These are phyloP conservation scores for Schwanniomyces polymorphus DNA, from an alignment of 805 yeast species.

Conservation along the genomic window DNA sequence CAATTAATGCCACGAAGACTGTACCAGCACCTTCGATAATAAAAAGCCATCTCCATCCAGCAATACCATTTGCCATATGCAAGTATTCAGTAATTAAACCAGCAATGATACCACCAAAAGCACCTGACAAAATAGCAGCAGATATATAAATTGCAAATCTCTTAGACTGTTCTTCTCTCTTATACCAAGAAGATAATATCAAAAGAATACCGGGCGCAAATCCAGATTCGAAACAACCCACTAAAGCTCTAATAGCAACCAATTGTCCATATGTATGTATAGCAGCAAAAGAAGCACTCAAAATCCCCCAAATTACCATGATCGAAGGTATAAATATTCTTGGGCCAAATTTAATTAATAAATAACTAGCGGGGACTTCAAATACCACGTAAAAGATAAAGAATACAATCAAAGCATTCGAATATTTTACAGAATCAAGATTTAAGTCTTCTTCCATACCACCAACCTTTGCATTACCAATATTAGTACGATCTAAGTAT, in stretches of 20 bases:
- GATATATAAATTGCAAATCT: slow-evolving; percentile 40
- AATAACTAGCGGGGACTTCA: slow-evolving; percentile 11
- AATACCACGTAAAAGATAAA: slow-evolving; percentile 9
- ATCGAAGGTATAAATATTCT: slow-evolving; percentile 3
- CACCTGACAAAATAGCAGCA: slow-evolving; percentile 54
- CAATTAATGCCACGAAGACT: neutral
- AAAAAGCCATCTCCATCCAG: slow-evolving; percentile 44
- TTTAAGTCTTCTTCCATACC: slow-evolving; percentile 29
- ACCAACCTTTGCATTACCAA: slow-evolving; percentile 59
- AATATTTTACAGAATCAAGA: slow-evolving; percentile 7
- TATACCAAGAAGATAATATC: slow-evolving; percentile 17
- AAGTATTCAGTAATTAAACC: slow-evolving; percentile 24
- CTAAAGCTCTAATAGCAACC: slow-evolving; percentile 45
- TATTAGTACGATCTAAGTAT: slow-evolving; percentile 54
- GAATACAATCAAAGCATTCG: slow-evolving; percentile 8
- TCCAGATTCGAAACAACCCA: slow-evolving; percentile 55
- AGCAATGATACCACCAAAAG: slow-evolving; percentile 52
- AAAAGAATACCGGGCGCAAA: slow-evolving; percentile 51
- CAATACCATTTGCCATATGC: slow-evolving; percentile 46
- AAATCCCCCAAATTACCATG: slow-evolving; percentile 20
- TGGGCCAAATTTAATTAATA: slow-evolving; percentile 10
- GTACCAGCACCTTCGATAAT: slow-evolving; percentile 23
- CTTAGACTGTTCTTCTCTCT: slow-evolving; percentile 13
- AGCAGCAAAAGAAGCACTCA: slow-evolving; percentile 23
- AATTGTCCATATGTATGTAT: slow-evolving; percentile 42